Conservation (phyloP, 208 protist species). For the Trypanosoma scelopori region DNA sequence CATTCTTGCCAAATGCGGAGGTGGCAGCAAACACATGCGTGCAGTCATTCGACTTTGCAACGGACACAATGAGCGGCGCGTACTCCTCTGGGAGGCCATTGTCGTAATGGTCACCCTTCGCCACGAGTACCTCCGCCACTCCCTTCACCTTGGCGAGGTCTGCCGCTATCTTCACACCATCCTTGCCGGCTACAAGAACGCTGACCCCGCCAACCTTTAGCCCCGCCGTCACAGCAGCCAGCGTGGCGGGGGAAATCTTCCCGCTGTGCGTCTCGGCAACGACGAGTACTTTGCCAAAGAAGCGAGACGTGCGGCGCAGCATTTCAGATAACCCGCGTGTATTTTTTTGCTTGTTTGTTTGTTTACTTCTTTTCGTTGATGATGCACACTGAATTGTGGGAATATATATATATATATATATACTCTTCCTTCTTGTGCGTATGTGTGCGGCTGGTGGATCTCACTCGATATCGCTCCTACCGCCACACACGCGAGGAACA, state of each 20-base stretch:
- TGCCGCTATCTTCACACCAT: constrained; percentile 33
- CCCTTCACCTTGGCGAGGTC: constrained; percentile 71
- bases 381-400: background rate
- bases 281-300: constrained; percentile 68
- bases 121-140: constrained; percentile 75
- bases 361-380: constrained; percentile 5
- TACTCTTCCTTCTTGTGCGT: background rate
- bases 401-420: background rate
- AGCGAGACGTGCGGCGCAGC: constrained; percentile 39
- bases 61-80: constrained; percentile 53
- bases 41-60: constrained; percentile 66
- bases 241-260: constrained; percentile 71
- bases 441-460: too few species aligned
- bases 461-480: too few species aligned
- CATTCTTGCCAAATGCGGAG: constrained; percentile 94
- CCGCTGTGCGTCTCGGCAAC: constrained; percentile 64
- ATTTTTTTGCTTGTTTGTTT: background rate
- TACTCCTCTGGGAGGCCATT: constrained; percentile 87
- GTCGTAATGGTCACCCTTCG: constrained; percentile 65
- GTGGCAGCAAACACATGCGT: constrained; percentile 94
- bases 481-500: constrained; percentile 9
- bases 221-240: constrained; percentile 89
- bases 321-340: constrained; percentile 27
- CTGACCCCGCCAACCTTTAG: constrained; percentile 80
- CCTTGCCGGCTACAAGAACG: constrained; percentile 75